Conservation (phyloP, 2,329 filamentous ascomycete genomes). For the Dactylellina parvicollis region DNA sequence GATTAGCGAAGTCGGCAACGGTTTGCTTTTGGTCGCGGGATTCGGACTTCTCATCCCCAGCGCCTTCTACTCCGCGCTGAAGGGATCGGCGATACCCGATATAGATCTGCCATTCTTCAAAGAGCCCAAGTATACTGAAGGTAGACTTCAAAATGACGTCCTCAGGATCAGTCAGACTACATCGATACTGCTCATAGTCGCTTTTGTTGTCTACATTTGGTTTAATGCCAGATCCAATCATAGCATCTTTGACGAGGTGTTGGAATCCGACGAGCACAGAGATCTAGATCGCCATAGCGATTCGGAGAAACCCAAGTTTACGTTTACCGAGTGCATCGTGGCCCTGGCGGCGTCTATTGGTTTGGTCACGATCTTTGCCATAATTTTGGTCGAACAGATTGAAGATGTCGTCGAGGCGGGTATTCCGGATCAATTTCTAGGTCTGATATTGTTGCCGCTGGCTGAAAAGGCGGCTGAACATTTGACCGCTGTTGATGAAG, state of each 20-base stretch:
- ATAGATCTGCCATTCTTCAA: constrained; percentile 61
- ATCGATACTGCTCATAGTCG: constrained; percentile 74
- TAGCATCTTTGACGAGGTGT: constrained; percentile 77
- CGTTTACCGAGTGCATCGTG: constrained; percentile 76
- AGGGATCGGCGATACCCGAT: constrained; percentile 57
- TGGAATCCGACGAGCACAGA: constrained; percentile 74
- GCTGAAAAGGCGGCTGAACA: constrained; percentile 90
- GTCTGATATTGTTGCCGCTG: constrained; percentile 80
- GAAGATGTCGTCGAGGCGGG: constrained; percentile 68
- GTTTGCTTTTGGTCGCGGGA: constrained; percentile 79
- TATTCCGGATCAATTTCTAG: constrained; percentile 70
- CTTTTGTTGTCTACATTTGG: constrained; percentile 72
- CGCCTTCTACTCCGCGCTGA: constrained; percentile 63
- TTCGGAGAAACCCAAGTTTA: constrained; percentile 73
- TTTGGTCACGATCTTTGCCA: constrained; percentile 77
- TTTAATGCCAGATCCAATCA: constrained; percentile 83
- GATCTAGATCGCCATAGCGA: constrained; percentile 73
- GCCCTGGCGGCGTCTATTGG: constrained; percentile 73
- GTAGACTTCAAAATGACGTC: constrained; percentile 66
- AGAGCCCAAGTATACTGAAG: constrained; percentile 58
- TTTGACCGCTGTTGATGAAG: constrained; percentile 83
- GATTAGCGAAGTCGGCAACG: constrained; percentile 81
- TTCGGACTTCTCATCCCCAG: constrained; percentile 62
- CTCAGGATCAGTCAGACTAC: constrained; percentile 76
- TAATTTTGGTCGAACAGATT: constrained; percentile 79